Conservation (phyloP, 2,329 filamentous ascomycete genomes). For the Xylariaceae sp. region DNA sequence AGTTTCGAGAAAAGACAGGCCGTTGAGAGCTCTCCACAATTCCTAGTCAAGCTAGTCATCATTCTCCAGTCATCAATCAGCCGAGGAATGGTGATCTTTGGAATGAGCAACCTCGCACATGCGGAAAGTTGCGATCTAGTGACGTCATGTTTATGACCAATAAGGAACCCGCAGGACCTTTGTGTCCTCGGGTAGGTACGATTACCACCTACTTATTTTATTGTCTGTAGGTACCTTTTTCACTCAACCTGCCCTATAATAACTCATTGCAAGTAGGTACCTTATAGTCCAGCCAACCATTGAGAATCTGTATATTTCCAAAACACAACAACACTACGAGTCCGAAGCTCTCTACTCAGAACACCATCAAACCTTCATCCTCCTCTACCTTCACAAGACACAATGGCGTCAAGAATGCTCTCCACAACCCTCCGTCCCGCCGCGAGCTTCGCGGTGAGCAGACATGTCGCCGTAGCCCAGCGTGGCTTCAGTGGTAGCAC, state of each 20-base stretch:
- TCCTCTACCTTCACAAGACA: slow-evolving; percentile 10
- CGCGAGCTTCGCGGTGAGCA: slow-evolving; percentile 31
- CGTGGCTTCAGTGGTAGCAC: slow-evolving; percentile 35
- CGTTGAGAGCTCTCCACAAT: slow-evolving; percentile 18
- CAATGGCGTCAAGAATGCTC: slow-evolving; percentile 43
- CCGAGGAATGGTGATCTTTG: neutral
- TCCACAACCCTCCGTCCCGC: slow-evolving; percentile 32
- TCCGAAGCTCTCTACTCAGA: neutral
- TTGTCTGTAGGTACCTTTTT: too few species aligned
- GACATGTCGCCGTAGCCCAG: slow-evolving; percentile 32
- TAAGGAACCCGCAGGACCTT: neutral
- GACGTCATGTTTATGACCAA: slow-evolving; percentile 24
- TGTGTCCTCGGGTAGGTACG: neutral
- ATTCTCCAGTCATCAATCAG: slow-evolving; percentile 19
- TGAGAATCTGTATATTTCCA: slow-evolving; percentile 6
- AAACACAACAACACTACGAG: neutral
- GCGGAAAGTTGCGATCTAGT: slow-evolving; percentile 16
- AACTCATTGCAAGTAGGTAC: slow-evolving; percentile 7
- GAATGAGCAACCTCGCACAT: neutral
- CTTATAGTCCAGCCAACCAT: neutral
- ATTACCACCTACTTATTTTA: too few species aligned
- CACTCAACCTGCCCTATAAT: neutral
- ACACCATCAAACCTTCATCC: neutral
- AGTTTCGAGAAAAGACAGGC: too few species aligned
- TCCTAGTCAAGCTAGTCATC: too few species aligned